Conservation (phyloP, 192 early-diverging fungal genomes). For the Coemansia sp. region DNA sequence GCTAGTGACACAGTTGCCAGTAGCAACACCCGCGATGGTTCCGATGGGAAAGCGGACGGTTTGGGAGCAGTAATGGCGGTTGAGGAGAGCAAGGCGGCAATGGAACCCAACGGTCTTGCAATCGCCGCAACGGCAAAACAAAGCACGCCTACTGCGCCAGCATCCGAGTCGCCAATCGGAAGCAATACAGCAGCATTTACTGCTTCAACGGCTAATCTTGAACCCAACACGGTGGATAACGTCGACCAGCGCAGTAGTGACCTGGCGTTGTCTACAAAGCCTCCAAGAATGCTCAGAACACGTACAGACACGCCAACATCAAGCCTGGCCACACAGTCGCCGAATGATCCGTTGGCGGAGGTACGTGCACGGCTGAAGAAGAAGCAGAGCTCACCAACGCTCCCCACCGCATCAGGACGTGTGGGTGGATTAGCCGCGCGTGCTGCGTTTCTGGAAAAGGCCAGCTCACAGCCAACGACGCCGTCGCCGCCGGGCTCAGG, state of each 20-base stretch:
- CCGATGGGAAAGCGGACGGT: not conserved
- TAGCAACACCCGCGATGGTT: not conserved
- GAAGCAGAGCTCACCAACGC: constrained; percentile 43
- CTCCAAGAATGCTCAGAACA: constrained; percentile 25
- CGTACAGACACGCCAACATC: constrained; percentile 23
- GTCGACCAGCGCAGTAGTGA: constrained; percentile 14
- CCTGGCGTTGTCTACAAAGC: constrained; percentile 7
- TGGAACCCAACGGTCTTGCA: not conserved
- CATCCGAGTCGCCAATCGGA: not conserved
- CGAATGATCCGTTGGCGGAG: constrained; percentile 35
- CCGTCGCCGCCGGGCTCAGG: not conserved
- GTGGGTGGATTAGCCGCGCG: constrained; percentile 4
- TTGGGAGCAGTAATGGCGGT: not conserved
- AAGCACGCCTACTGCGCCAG: constrained; percentile 12
- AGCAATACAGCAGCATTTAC: constrained; percentile 5
- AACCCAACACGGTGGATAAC: constrained; percentile 9
- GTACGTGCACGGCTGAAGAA: constrained; percentile 46
- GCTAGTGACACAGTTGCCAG: no score
- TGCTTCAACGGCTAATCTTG: constrained; percentile 23
- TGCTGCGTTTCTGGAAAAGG: constrained; percentile 19
- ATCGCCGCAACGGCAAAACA: constrained; percentile 3
- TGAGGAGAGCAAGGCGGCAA: not conserved
- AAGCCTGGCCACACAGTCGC: not conserved
- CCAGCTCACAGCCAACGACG: not conserved
- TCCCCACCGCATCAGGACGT: constrained; percentile 10